These are phyloP conservation scores for Hygrophila difformis DNA, from an alignment of 257 asterid genomes.

Conservation along the genomic window DNA sequence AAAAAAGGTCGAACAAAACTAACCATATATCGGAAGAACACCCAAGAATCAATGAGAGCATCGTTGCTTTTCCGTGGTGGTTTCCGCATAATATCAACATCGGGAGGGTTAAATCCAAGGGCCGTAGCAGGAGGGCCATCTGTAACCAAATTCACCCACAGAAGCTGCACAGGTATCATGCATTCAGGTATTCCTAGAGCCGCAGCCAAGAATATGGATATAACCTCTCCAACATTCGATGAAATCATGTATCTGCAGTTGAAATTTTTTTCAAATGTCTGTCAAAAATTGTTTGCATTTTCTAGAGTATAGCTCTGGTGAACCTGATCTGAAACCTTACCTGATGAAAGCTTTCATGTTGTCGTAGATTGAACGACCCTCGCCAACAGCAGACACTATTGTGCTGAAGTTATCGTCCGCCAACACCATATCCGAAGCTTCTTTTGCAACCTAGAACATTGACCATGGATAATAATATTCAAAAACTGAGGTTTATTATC, in stretches of 20 bases:
- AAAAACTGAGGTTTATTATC: too few relatives aligned
- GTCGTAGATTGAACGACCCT: conserved; percentile 61
- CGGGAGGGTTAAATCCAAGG: conserved; percentile 87
- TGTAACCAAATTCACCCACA: conserved; percentile 77
- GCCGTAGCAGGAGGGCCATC: conserved; percentile 99
- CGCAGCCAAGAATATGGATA: conserved; percentile 79
- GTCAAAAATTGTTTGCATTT: too few relatives aligned
- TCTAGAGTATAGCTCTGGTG: too few relatives aligned
- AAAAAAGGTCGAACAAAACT: conserved; percentile 6
- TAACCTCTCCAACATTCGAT: conserved; percentile 83
- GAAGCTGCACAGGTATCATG: conserved; percentile 79
- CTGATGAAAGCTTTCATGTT: conserved; percentile 99
- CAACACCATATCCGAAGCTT: conserved; percentile 97
- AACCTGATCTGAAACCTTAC: too few relatives aligned
- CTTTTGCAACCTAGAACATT: conserved; percentile 78
- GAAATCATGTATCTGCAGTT: conserved; percentile 82
- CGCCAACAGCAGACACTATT: conserved; percentile 96
- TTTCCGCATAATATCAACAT: conserved; percentile 77
- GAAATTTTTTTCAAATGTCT: too few relatives aligned
- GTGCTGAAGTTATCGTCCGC: conserved; percentile 98
- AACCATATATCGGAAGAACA: conserved; percentile 79
- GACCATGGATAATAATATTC: too few relatives aligned
- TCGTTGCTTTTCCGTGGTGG: conserved; percentile 76
- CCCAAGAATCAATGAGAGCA: conserved; percentile 71
- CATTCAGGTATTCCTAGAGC: conserved; percentile 86